Conservation (phyloP, 2,329 filamentous ascomycete genomes). For the Berkeleyomyces basicola region DNA sequence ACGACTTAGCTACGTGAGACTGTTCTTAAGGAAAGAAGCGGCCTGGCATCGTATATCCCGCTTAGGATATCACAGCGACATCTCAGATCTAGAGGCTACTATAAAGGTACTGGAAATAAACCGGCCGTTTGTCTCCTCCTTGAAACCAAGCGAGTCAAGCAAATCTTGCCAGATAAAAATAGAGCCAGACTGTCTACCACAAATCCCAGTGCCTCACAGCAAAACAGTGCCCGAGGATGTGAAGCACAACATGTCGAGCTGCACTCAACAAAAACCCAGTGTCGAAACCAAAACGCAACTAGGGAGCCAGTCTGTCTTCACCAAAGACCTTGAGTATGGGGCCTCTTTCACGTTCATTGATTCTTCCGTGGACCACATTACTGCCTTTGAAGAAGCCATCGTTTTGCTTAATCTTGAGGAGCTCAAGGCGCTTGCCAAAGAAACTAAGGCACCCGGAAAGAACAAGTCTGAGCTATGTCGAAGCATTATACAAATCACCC, state of each 20-base stretch:
- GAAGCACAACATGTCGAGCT: too few species aligned
- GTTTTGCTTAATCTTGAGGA: conserved; percentile 74
- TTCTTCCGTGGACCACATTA: conserved; percentile 54
- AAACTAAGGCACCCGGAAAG: conserved; percentile 72
- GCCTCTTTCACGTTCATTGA: conserved; percentile 64
- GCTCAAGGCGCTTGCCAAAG: conserved; percentile 67
- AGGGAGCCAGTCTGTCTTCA: neutral
- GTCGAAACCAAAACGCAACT: neutral
- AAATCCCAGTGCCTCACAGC: neutral
- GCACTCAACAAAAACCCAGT: neutral
- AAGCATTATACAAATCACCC: conserved; percentile 57
- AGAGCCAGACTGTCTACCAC: too few species aligned
- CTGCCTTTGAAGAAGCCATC: conserved; percentile 66
- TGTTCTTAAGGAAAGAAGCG: conserved; percentile 83
- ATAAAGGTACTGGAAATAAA: conserved; percentile 45
- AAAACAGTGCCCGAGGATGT: neutral
- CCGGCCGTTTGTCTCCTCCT: conserved; percentile 19
- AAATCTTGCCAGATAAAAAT: neutral
- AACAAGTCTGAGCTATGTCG: conserved; percentile 68
- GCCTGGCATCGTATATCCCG: conserved; percentile 74
- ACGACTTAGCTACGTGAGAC: conserved; percentile 56
- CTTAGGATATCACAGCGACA: conserved; percentile 67
- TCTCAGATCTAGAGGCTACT: conserved; percentile 53
- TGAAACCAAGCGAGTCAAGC: neutral
- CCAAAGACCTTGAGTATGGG: conserved; percentile 26